Evolutionary conservation across 2,329 filamentous ascomycete species (phyloP).

Genomic region (Blastomyces parvus): DNA sequence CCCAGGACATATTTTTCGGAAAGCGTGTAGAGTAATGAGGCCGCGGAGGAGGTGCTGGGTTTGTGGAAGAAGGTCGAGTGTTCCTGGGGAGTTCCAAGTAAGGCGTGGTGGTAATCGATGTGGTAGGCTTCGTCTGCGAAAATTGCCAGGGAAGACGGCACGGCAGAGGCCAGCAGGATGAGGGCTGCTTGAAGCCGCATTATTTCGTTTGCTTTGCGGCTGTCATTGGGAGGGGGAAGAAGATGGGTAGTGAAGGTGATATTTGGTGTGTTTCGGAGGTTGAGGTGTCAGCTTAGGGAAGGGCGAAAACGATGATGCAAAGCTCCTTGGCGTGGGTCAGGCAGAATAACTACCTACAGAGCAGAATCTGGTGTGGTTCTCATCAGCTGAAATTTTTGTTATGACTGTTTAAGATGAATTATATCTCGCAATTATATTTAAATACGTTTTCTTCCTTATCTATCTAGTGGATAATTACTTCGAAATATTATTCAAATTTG

Average conservation of each 20-base stretch:
- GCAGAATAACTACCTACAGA: not conserved
- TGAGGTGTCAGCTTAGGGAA: not conserved
- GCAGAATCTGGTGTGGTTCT: not conserved
- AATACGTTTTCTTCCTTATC: not conserved
- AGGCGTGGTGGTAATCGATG: slow-evolving; percentile 85
- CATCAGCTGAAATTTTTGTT: too few relatives aligned
- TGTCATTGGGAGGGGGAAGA: slow-evolving; percentile 25
- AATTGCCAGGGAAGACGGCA: slow-evolving; percentile 53
- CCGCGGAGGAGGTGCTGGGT: slow-evolving; percentile 69
- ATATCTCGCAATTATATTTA: not conserved
- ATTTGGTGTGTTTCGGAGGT: not conserved
- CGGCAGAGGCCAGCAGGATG: slow-evolving; percentile 35
- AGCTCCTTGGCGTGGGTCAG: not conserved
- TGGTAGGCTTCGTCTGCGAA: slow-evolving; percentile 85
- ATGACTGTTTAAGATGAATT: not conserved
- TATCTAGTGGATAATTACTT: not conserved
- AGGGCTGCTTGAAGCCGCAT: slow-evolving; percentile 36
- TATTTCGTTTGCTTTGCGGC: slow-evolving; percentile 22
- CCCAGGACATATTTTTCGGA: slow-evolving; percentile 76
- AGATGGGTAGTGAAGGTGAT: not conserved
- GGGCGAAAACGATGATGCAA: slow-evolving; percentile 8
- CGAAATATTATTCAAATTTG: not conserved
- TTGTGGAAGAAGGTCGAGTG: slow-evolving; percentile 92
- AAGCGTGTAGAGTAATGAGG: slow-evolving; percentile 81
- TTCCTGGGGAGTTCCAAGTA: slow-evolving; percentile 71